Evolutionary conservation across 768 basidiomycete species (phyloP).

Genomic region (Hericium coralloides): DNA sequence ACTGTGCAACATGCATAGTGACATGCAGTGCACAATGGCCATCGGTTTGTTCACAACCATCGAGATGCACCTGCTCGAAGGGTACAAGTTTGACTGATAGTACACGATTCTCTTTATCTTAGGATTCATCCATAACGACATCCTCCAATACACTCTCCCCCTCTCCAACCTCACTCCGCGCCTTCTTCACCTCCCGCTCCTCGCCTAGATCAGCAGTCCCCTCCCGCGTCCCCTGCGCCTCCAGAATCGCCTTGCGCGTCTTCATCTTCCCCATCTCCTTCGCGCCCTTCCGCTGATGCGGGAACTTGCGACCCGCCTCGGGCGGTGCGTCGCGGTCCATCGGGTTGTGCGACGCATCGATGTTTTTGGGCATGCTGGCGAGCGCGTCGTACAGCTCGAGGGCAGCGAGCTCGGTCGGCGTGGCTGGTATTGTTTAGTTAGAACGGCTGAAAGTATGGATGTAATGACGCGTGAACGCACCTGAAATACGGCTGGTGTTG

Average conservation of each 20-base stretch:
- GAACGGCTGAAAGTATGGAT: background rate
- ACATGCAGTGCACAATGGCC: too few species aligned
- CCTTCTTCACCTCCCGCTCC: background rate
- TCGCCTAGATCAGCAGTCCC: background rate
- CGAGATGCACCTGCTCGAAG: too few species aligned
- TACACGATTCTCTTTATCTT: too few species aligned
- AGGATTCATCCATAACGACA: background rate
- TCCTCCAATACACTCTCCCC: background rate
- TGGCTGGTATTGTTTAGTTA: conserved; percentile 28
- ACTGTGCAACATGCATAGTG: too few species aligned
- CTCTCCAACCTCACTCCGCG: background rate
- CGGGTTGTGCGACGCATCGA: conserved; percentile 36
- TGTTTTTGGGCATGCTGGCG: conserved; percentile 50
- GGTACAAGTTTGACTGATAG: too few species aligned
- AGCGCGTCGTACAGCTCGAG: conserved; percentile 57
- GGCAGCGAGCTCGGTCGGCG: conserved; percentile 35
- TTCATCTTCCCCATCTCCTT: conserved; percentile 16
- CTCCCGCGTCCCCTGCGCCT: background rate
- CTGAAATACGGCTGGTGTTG: conserved; percentile 39
- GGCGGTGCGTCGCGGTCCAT: conserved; percentile 22
- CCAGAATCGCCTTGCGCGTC: conserved; percentile 12
- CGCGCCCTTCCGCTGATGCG: background rate
- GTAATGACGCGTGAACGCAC: conserved; percentile 23
- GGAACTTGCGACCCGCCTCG: background rate
- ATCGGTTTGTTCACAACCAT: too few species aligned